These are phyloP conservation scores for Aureobasidium sp. DNA, from an alignment of 2,329 filamentous ascomycete species.

Conservation along the genomic window DNA sequence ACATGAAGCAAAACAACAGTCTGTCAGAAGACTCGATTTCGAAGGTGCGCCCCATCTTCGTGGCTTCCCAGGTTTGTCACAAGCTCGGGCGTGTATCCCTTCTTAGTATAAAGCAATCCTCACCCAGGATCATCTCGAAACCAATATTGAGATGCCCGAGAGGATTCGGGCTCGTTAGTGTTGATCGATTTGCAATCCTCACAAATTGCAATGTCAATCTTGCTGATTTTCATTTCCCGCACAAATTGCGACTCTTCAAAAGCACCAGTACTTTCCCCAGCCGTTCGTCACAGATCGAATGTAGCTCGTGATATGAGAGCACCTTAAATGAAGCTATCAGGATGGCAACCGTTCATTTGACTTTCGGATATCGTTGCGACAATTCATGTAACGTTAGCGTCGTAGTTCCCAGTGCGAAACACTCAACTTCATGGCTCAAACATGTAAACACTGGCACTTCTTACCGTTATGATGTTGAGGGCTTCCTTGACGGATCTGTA, in stretches of 20 bases:
- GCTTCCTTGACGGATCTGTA: not conserved
- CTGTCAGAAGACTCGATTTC: not conserved
- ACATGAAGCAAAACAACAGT: not conserved
- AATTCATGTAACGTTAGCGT: not conserved
- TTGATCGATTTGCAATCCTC: constrained; percentile 1
- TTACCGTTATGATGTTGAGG: not conserved
- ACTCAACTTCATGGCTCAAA: not conserved
- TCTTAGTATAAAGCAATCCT: not conserved
- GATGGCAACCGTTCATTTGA: not conserved
- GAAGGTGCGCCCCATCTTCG: not conserved
- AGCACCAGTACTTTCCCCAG: not conserved
- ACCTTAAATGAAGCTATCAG: not conserved
- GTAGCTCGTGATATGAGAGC: not conserved
- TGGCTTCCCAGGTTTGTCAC: not conserved
- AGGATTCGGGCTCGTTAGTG: not conserved
- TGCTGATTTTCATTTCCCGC: constrained; percentile 8
- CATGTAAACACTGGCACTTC: not conserved
- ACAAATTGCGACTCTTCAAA: constrained; percentile 1
- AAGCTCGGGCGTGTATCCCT: not conserved
- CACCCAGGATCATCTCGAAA: not conserved
- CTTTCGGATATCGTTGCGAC: not conserved
- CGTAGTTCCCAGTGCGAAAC: not conserved
- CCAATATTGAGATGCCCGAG: not conserved
- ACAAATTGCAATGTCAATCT: not conserved
- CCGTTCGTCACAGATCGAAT: constrained; percentile 4